These are phyloP conservation scores for Xerocomellus dryophilus DNA, from an alignment of 768 basidiomycete genomes.

Conservation along the genomic window DNA sequence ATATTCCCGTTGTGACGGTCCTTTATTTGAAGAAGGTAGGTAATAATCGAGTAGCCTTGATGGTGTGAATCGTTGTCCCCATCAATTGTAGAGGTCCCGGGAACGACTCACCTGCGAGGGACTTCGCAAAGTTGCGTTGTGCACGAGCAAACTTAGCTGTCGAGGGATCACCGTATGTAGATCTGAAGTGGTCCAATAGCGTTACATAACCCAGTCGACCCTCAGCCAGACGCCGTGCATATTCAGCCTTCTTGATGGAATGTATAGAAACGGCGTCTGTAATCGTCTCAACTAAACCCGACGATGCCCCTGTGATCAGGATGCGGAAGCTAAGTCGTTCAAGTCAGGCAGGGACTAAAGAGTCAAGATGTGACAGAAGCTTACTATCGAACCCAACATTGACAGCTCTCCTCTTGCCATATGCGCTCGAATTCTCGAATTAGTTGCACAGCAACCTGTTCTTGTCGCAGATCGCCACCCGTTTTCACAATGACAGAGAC, in stretches of 20 bases:
- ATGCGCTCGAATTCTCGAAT: constrained; percentile 91
- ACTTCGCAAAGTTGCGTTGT: constrained; percentile 91
- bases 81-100: not conserved
- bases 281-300: constrained; percentile 96
- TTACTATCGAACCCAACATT: constrained; percentile 93
- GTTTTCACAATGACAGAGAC: constrained; percentile 98
- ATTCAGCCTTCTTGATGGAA: constrained; percentile 98
- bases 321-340: constrained; percentile 77
- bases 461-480: constrained; percentile 93
- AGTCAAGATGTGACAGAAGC: constrained; percentile 20
- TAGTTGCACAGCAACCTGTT: constrained; percentile 94
- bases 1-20: constrained; percentile 99
- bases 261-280: constrained; percentile 98
- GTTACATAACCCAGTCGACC: constrained; percentile 85
- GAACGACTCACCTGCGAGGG: constrained; percentile 62
- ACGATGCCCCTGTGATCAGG: constrained; percentile 87
- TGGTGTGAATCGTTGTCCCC: not conserved
- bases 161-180: constrained; percentile 84
- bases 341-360: not conserved
- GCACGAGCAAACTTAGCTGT: constrained; percentile 87
- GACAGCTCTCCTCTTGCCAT: constrained; percentile 91
- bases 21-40: constrained; percentile 96
- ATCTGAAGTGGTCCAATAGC: constrained; percentile 86
- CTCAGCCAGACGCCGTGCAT: constrained; percentile 80
- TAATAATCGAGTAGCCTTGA: constrained; percentile 87